Evolutionary conservation across 2,329 filamentous ascomycete genomes (phyloP).

Genomic region (Orbilia javanica): DNA sequence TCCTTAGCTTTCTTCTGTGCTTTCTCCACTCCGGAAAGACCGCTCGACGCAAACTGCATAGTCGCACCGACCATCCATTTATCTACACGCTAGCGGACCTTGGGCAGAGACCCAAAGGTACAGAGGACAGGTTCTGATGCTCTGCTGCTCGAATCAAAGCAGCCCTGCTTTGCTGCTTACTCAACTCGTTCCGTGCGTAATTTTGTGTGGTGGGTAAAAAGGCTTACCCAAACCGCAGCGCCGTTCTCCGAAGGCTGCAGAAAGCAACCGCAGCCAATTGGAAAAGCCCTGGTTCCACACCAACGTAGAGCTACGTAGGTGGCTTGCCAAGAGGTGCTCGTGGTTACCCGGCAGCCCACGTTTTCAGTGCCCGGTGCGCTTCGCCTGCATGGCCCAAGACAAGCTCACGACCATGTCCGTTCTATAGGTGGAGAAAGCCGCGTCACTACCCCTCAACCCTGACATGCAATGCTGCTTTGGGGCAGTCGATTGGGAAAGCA

Average conservation of each 20-base stretch:
- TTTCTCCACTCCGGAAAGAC: background rate
- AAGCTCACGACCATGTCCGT: slow-evolving; percentile 31
- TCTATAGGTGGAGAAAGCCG: slow-evolving; percentile 32
- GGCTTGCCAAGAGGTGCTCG: slow-evolving; percentile 58
- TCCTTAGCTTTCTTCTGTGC: background rate
- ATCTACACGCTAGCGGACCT: background rate
- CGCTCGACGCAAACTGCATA: slow-evolving; percentile 9
- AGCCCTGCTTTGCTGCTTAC: background rate
- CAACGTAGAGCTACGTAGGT: slow-evolving; percentile 49
- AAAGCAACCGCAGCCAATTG: slow-evolving; percentile 49
- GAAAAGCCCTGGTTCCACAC: slow-evolving; percentile 32
- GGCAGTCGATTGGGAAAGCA: slow-evolving; percentile 40
- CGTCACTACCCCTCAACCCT: slow-evolving; percentile 47
- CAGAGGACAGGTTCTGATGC: background rate
- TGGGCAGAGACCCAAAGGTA: too few species aligned
- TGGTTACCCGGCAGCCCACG: slow-evolving; percentile 58
- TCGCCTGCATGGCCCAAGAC: slow-evolving; percentile 46
- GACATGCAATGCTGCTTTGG: slow-evolving; percentile 38
- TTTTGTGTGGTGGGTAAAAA: slow-evolving; percentile 31
- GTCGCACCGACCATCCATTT: background rate
- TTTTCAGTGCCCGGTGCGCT: slow-evolving; percentile 56
- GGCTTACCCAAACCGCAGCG: slow-evolving; percentile 31
- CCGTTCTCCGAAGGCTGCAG: slow-evolving; percentile 58
- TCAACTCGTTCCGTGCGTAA: slow-evolving; percentile 16
- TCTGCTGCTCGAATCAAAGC: too few species aligned